These are phyloP conservation scores for Coemansia sp. DNA, from an alignment of 192 early-diverging fungal species.

Conservation along the genomic window DNA sequence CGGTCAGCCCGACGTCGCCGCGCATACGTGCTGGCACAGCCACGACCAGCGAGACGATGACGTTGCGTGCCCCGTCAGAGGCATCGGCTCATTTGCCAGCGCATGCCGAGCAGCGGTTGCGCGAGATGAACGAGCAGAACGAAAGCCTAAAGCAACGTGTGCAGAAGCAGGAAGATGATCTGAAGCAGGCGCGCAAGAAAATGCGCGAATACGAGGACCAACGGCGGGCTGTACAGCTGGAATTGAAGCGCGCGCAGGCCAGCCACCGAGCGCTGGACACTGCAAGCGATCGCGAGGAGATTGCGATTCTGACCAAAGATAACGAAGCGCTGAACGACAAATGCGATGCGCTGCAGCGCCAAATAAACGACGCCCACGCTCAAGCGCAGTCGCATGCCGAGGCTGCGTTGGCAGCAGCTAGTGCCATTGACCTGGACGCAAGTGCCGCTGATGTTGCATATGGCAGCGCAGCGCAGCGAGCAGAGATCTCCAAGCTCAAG, in stretches of 20 bases:
- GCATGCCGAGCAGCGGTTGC: slow-evolving; percentile 16
- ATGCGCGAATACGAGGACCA: slow-evolving; percentile 37
- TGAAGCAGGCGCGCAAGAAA: slow-evolving; percentile 18
- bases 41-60: slow-evolving; percentile 44
- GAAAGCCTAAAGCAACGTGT: background rate
- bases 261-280: slow-evolving; percentile 17
- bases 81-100: slow-evolving; percentile 12
- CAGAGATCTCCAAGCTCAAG: slow-evolving; percentile 31
- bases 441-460: background rate
- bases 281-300: slow-evolving; percentile 22
- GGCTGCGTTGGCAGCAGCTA: slow-evolving; percentile 23
- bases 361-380: slow-evolving; percentile 19
- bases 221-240: slow-evolving; percentile 28
- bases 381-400: slow-evolving; percentile 20
- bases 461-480: slow-evolving; percentile 24
- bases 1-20: slow-evolving; percentile 3
- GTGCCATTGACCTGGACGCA: slow-evolving; percentile 10
- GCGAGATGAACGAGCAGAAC: slow-evolving; percentile 11
- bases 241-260: slow-evolving; percentile 30
- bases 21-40: slow-evolving; percentile 44
- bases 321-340: slow-evolving; percentile 42
- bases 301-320: slow-evolving; percentile 16
- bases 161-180: slow-evolving; percentile 7
- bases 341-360: slow-evolving; percentile 30
- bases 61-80: slow-evolving; percentile 44